These are phyloP conservation scores for Salvia hispanica DNA, from an alignment of 257 asterid genomes.

Conservation along the genomic window DNA sequence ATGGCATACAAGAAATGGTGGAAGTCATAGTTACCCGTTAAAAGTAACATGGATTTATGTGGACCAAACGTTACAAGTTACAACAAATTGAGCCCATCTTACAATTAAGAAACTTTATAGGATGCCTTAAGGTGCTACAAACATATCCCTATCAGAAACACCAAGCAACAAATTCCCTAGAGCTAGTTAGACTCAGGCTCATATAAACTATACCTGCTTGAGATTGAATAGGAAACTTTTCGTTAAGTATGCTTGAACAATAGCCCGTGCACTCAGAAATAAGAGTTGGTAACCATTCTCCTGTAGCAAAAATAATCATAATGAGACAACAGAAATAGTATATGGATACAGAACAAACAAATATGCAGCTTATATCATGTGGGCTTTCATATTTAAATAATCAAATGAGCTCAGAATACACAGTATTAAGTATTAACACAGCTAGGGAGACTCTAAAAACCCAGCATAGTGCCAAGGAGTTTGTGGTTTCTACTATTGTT, in stretches of 20 bases:
- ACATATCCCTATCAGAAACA: constrained; percentile 4
- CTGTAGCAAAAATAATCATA: constrained; percentile 43
- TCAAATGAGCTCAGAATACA: constrained; percentile 7
- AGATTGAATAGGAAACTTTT: constrained; percentile 87
- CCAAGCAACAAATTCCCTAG: constrained; percentile 11
- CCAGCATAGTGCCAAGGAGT: background rate
- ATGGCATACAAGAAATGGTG: background rate
- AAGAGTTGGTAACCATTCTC: constrained; percentile 97
- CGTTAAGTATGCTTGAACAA: constrained; percentile 95
- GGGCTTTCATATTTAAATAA: background rate
- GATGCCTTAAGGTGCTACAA: background rate
- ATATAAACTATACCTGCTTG: constrained; percentile 71
- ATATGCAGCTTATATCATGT: background rate
- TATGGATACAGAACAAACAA: background rate
- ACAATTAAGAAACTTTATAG: background rate
- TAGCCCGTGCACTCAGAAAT: constrained; percentile 97
- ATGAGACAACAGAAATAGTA: constrained; percentile 5
- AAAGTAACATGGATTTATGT: background rate
- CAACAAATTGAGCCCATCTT: background rate
- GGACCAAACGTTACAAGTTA: background rate
- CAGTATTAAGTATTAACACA: background rate
- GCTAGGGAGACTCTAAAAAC: background rate
- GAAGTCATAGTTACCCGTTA: background rate
- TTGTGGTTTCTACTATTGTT: background rate
- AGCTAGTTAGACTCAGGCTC: background rate